These are phyloP conservation scores for Claviceps spartinae DNA, from an alignment of 2,329 filamentous ascomycete species.

Conservation along the genomic window DNA sequence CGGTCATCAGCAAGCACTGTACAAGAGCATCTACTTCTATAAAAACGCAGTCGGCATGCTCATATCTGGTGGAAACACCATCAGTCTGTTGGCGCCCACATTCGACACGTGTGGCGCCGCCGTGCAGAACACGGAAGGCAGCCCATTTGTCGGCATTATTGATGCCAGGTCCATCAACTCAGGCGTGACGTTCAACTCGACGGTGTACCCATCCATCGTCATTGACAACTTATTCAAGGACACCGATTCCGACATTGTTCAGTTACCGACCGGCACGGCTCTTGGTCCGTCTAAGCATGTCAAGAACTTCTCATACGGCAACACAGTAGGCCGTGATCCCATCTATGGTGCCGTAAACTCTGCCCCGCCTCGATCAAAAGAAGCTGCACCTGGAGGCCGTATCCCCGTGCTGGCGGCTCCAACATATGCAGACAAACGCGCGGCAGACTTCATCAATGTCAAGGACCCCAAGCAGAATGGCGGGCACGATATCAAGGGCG, in stretches of 20 bases:
- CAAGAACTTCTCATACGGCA: constrained; percentile 28
- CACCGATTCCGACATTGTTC: constrained; percentile 21
- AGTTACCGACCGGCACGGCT: constrained; percentile 17
- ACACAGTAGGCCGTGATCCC: constrained; percentile 27
- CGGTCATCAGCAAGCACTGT: constrained; percentile 29
- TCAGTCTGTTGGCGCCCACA: constrained; percentile 25
- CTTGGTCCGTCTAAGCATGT: constrained; percentile 20
- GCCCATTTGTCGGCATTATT: constrained; percentile 27
- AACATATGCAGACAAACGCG: constrained; percentile 22
- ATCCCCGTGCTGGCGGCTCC: constrained; percentile 25
- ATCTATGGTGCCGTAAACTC: constrained; percentile 22
- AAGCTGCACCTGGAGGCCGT: constrained; percentile 23
- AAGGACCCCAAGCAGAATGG: constrained; percentile 24
- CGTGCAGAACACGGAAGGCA: constrained; percentile 22
- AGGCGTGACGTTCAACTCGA: constrained; percentile 25
- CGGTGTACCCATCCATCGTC: constrained; percentile 25
- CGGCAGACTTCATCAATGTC: constrained; percentile 18
- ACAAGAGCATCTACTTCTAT: constrained; percentile 30
- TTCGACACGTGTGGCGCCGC: constrained; percentile 26
- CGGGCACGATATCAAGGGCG: constrained; percentile 20
- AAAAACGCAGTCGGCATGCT: constrained; percentile 24
- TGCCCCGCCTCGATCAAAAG: constrained; percentile 18
- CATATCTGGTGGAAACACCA: constrained; percentile 21
- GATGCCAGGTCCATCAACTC: constrained; percentile 28
- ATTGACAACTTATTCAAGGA: constrained; percentile 31